Percentiles rank a stretch among this genome's conserved stretches.
phyloP scores from a whole-genome alignment of 202 grass and related monocot genomes.

The Zizania palustris region DNA sequence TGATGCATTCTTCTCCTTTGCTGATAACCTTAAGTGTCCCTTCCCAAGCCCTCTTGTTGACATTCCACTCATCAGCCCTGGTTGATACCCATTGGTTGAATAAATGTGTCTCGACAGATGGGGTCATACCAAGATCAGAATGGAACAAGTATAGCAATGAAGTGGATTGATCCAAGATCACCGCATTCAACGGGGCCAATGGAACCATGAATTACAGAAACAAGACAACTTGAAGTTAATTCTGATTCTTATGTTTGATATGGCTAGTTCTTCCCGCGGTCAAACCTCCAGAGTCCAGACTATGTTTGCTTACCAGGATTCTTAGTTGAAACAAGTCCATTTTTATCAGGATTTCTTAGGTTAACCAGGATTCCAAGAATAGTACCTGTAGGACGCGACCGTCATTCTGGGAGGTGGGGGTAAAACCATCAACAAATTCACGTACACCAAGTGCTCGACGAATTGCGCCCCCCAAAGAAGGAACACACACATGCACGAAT shows the following conservation, averaged over 20 bases:
- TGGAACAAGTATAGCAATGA: not conserved
- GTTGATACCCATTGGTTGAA: conserved; percentile 2
- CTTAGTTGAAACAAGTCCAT: not conserved
- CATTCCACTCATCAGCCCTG: conserved; percentile 98
- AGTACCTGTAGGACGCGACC: conserved; percentile 86
- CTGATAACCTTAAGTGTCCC: conserved; percentile 87
- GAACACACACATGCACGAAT: not conserved
- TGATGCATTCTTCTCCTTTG: conserved; percentile 94
- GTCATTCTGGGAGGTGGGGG: conserved; percentile 77
- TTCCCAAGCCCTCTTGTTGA: conserved; percentile 99
- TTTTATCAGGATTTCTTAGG: conserved; percentile 1
- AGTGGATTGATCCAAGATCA: not conserved
- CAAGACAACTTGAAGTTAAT: not conserved
- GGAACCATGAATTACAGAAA: conserved; percentile 2
- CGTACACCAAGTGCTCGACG: conserved; percentile 19
- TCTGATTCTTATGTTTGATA: conserved; percentile 2
- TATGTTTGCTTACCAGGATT: not conserved
- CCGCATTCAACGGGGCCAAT: not conserved
- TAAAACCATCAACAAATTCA: conserved; percentile 18
- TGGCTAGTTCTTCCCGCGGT: not conserved
- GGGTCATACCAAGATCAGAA: not conserved
- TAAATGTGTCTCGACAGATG: not conserved
- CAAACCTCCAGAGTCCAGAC: not conserved
- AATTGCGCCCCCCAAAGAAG: conserved; percentile 21
- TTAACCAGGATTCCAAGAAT: not conserved